phyloP scores from a whole-genome alignment of 257 asterid species.

The Henckelia pumila region DNA sequence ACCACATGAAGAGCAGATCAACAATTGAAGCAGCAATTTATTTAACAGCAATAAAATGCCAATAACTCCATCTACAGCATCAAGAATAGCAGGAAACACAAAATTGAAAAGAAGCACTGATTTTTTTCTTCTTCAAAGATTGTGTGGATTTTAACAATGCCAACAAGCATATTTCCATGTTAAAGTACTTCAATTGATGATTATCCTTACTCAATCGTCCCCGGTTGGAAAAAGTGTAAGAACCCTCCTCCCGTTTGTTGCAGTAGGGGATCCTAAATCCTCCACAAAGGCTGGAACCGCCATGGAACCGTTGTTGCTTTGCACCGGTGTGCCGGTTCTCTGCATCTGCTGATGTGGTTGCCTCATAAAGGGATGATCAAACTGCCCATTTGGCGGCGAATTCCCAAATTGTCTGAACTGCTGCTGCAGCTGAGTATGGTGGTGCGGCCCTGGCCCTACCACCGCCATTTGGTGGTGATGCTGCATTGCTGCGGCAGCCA shows the following conservation, averaged over 20 bases:
- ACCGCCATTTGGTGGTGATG: conserved; percentile 57
- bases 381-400: conserved; percentile 47
- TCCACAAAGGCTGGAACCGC: conserved; percentile 44
- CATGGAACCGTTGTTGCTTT: conserved; percentile 29
- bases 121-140: neutral
- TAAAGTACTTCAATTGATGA: conserved; percentile 20
- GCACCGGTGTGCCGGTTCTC: conserved; percentile 60
- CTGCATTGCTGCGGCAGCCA: conserved; percentile 43
- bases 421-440: conserved; percentile 22
- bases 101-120: conserved; percentile 28
- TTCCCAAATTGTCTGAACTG: conserved; percentile 47
- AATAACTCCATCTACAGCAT: conserved; percentile 27
- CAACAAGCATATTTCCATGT: conserved; percentile 21
- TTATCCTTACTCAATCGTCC: conserved; percentile 39
- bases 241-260: conserved; percentile 56
- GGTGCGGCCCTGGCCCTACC: conserved; percentile 35
- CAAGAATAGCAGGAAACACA: conserved; percentile 28
- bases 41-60: conserved; percentile 18
- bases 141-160: conserved; percentile 27
- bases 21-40: conserved; percentile 10
- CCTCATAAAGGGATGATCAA: conserved; percentile 53
- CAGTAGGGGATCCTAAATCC: conserved; percentile 51
- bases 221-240: conserved; percentile 83
- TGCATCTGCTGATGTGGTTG: conserved; percentile 52
- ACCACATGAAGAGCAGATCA: conserved; percentile 26